Base-by-base conservation (phyloP, 257 asterid species). In the Echites panduratus region DNA sequence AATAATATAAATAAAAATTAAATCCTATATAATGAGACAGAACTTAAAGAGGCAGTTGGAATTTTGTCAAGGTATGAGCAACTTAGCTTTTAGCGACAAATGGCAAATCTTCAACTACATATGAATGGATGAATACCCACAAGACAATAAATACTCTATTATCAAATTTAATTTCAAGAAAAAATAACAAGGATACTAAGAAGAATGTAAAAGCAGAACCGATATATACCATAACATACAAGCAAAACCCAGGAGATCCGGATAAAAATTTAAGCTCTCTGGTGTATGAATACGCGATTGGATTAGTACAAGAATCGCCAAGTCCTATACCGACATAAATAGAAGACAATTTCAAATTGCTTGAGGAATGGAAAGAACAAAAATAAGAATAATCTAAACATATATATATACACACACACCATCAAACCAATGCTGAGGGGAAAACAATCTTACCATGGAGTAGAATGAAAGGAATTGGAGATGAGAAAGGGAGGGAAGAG, bases 401-500 rank as follows among this genome's bases (percentile, higher is more conserved):
- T 7, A 43, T 0, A 2, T 1, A 26, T 19, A 56, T 45, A 45
- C 0, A 44, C 14, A 56, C 32, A 45, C 0, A 44, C 14, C 38
- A 16, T 0, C 5, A 26, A 66, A 19, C 48, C 1, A 9, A 11
- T 26, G 6, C 11, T 2, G 27, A 38, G 13, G 10, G 22, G 27
- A 53, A 6, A 12, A 9, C 4, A 26, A 2, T 6, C 35, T 0
- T 71, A 80, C 85, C 85, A 61, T 81, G 82, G 54, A 81, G 68
- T 41, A 81, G 5, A n/a, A 81, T 77, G 80, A 81, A 78, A 50
- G 82, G 82, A 22, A 56, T 24, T 49, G 82, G 70, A 44, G 75
- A 68, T 4, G 80, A 71, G 38, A 66, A 49, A 12, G 54, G 40
- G 26, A 73, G 49, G 40, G 44, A 61, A 44, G 40, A 66, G n/a